Evolutionary conservation across 257 asterid genomes (phyloP), one percentile per base, ranked within the genome.

Genomic region (Nicotiana attenuata): DNA sequence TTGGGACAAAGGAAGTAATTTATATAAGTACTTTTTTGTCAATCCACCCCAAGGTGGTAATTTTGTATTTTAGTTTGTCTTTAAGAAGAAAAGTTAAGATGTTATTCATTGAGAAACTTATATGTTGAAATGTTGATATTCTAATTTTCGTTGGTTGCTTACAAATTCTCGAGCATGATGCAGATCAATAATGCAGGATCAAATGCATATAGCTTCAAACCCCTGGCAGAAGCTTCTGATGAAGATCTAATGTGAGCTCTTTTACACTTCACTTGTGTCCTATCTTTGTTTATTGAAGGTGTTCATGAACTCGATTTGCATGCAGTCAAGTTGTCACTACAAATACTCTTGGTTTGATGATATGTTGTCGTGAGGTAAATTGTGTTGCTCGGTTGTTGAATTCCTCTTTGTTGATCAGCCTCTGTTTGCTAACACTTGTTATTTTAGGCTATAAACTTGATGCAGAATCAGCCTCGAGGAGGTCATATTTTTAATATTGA

Each of bases 181-280:
- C 97, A 95, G 99, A 93, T 95, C 85, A 95, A 95, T 85, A 95
- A 95, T 86, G 99, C 99, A 33, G 99, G 99, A 87, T 95, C 99
- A 77, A 95, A 95, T 92, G 99, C 99, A 17, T 95, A 95, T 85
- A 88, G 97, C 87, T 95, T 78, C 89, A 95, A 92, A 82, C 97
- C 98, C 67, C 87, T 95, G 83, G 86, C 89, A 84, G 98, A 95
- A 87, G 97, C 99, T 85, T 93, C 97, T 64, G 98, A 95, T 88
- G 94, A 95, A 85, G 99, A 93, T 90, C 85, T 95, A 81, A 87
- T 95, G 99, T 93, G 85, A 90, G 88, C 82, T 53, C 82, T 59
- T 10, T 75, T 76, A 41, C 68, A 47, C 76, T 55, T 66, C 10
- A 31, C 59, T 81, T 57, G 5, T 64, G 67, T 69, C 47, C 61